Conservation (phyloP, 257 asterid species). For the Nicotiana attenuata region DNA sequence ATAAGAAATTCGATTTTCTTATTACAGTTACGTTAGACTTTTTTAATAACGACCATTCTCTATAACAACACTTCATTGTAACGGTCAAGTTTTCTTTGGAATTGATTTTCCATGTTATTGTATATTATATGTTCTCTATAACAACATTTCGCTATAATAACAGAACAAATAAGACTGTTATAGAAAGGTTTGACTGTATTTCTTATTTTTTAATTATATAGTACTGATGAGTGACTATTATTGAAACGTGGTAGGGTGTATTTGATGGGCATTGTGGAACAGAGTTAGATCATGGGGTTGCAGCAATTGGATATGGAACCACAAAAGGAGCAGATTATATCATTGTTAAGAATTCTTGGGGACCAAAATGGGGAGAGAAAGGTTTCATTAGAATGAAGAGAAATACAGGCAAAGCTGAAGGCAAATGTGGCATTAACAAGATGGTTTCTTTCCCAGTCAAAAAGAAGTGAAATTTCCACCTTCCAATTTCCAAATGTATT, state of each 20-base stretch:
- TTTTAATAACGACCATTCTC: no score
- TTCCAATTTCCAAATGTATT: background rate
- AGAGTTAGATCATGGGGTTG: constrained; percentile 54
- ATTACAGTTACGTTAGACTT: no score
- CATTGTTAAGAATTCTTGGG: constrained; percentile 70
- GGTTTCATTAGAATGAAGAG: constrained; percentile 65
- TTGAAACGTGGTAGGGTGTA: constrained; percentile 36
- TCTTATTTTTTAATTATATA: no score
- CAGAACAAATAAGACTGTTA: no score
- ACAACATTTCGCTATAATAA: no score
- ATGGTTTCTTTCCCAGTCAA: constrained; percentile 62
- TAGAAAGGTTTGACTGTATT: no score
- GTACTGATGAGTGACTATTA: no score
- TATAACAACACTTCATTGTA: no score
- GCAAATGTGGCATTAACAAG: constrained; percentile 54
- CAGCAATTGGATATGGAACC: constrained; percentile 51
- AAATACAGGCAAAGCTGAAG: constrained; percentile 44
- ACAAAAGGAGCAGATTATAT: constrained; percentile 42
- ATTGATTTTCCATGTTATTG: no score
- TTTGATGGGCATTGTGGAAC: constrained; percentile 62
- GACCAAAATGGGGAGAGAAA: constrained; percentile 61
- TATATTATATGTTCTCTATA: no score
- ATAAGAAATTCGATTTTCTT: no score
- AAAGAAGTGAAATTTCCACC: constrained; percentile 17
- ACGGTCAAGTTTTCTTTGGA: no score